Conservation (phyloP, 2,329 filamentous ascomycete species). For the Hirsutella thompsonii region DNA sequence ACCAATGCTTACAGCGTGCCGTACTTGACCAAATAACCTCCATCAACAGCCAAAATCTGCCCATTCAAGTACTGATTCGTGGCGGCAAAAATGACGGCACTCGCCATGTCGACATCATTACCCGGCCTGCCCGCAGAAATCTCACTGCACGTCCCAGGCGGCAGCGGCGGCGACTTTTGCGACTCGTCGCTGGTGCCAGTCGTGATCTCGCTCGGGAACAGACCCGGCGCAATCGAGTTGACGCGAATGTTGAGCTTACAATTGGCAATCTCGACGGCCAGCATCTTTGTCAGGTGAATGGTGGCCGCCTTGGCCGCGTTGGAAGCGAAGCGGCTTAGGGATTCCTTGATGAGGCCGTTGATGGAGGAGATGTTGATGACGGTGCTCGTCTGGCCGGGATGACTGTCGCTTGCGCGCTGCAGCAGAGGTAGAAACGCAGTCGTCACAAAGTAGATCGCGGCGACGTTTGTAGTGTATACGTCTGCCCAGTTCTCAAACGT, state of each 20-base stretch:
- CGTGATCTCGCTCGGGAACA: conserved; percentile 65
- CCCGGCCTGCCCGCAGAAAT: conserved; percentile 55
- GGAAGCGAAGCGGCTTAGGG: conserved; percentile 55
- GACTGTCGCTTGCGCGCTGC: conserved; percentile 31
- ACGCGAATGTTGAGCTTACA: conserved; percentile 52
- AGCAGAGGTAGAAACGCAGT: conserved; percentile 51
- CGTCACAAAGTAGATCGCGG: conserved; percentile 53
- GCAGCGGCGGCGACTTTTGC: conserved; percentile 29
- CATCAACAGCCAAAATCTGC: conserved; percentile 29
- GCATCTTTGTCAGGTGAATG: conserved; percentile 50
- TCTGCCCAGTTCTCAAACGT: conserved; percentile 59
- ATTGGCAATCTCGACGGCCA: conserved; percentile 46
- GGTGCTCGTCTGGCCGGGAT: conserved; percentile 38
- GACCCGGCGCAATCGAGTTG: conserved; percentile 60
- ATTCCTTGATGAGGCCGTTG: conserved; percentile 48
- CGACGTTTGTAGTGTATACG: conserved; percentile 64
- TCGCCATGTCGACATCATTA: conserved; percentile 57
- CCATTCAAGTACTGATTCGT: conserved; percentile 32
- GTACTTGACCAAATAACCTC: conserved; percentile 19
- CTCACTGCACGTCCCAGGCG: conserved; percentile 22
- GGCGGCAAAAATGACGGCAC: conserved; percentile 44
- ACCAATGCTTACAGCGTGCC: not conserved
- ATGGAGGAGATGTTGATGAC: conserved; percentile 57
- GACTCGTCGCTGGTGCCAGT: conserved; percentile 30
- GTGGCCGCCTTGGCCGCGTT: conserved; percentile 52